Evolutionary conservation across 257 asterid genomes (phyloP), one percentile per base, ranked within the genome.

Genomic region (Solanum pinnatisectum): DNA sequence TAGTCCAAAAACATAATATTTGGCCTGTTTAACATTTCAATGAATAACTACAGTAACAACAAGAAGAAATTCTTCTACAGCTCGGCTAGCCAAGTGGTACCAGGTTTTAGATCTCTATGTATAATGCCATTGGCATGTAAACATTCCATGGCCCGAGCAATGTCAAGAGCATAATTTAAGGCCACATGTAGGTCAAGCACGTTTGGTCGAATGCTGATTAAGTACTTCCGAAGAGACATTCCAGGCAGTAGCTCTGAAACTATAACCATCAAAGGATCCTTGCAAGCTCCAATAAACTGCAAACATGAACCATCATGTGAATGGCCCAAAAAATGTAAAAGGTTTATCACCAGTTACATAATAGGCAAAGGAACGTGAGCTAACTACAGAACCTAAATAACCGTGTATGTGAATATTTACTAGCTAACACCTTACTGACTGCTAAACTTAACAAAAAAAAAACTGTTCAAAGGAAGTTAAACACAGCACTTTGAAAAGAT

Each of bases 241-340:
- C 98, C 99, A 23, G 95, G 98, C 91, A 96, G 92, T 86, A 96
- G 94, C 93, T 96, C 99, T 6, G 98, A 92, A 30, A 96, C 99
- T 90, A 96, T 93, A 91, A 95, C 99, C 99, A 96, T 95, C 88
- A 96, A 89, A 90, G 99, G 99, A 91, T 96, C 99, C 87, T 96
- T 96, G 90, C 99, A 96, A 84, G 99, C 99, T 87, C 99, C 99
- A 90, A 96, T 95, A 89, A 96, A 96, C 98, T 96, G 98, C 94
- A 91, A 46, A 16, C 30, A 73, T n/a, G 73, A 86, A 86, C 13
- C 72, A 59, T 30, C 71, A 84, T 22, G 25, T 83, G 86, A 46
- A 56, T 56, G 86, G 30, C 10, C 22, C 46, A 60, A 32, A 15
- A 40, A 39, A 84, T 73, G 81, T 32, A 59, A 84, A 71, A 59